A percentile compares a stretch with the other conserved stretches of the same genome.
Conservation (phyloP, 192 early-diverging fungal genomes). For the Linnemannia schmuckeri region DNA sequence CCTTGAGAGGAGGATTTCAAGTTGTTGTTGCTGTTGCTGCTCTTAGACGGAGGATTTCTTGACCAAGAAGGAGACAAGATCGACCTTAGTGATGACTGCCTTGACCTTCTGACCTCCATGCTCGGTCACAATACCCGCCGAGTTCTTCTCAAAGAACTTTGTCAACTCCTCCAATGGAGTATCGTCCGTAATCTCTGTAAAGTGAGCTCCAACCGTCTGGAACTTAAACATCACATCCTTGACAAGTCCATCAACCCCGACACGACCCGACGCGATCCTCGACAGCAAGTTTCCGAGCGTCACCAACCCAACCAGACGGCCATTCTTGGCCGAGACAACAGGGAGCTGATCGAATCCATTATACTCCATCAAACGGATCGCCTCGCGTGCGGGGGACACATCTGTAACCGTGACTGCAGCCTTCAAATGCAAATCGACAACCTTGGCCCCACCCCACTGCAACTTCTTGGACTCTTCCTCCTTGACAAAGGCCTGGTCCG, state of each 20-base stretch:
- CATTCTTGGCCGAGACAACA: conserved; percentile 74
- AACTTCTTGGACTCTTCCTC: conserved; percentile 74
- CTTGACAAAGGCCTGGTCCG: conserved; percentile 79
- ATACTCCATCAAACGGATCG: conserved; percentile 88
- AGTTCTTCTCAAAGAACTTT: conserved; percentile 94
- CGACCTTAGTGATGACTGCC: conserved; percentile 96
- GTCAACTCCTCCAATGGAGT: conserved; percentile 88
- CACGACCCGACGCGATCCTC: conserved; percentile 80
- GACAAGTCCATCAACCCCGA: conserved; percentile 73
- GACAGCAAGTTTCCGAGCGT: conserved; percentile 91
- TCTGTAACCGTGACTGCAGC: conserved; percentile 90
- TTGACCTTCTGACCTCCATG: conserved; percentile 65
- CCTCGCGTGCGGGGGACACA: conserved; percentile 78
- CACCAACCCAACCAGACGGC: conserved; percentile 83
- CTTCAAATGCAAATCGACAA: conserved; percentile 83
- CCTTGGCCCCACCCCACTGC: conserved; percentile 86
- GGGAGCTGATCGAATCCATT: conserved; percentile 97
- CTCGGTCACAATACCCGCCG: conserved; percentile 91
- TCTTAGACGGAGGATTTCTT: conserved; percentile 56
- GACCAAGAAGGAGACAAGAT: conserved; percentile 87
- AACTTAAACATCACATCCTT: conserved; percentile 86
- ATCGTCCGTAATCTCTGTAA: conserved; percentile 87
- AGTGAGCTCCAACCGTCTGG: conserved; percentile 76
- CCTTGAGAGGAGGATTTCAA: not conserved
- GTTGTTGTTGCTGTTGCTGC: not conserved